These are phyloP conservation scores for Ascochyta fabae DNA, from an alignment of 2,329 filamentous ascomycete genomes.

Conservation along the genomic window DNA sequence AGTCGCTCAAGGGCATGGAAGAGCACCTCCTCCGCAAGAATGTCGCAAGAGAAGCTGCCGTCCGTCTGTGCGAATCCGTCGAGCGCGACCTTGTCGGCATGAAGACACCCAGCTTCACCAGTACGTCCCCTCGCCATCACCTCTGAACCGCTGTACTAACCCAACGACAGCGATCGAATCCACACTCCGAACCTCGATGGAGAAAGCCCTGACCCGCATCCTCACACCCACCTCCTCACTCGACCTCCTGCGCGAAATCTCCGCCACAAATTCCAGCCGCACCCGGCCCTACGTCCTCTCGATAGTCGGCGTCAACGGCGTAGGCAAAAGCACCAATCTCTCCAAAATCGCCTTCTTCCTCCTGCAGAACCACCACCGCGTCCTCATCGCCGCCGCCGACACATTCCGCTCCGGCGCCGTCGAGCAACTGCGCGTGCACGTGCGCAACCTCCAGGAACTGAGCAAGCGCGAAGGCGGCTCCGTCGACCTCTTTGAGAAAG, in stretches of 20 bases:
- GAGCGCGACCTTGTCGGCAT: constrained; percentile 87
- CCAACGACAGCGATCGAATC: constrained; percentile 68
- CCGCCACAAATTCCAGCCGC: constrained; percentile 68
- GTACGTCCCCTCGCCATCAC: constrained; percentile 36
- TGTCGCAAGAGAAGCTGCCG: constrained; percentile 90
- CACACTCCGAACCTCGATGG: constrained; percentile 85
- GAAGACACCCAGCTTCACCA: constrained; percentile 92
- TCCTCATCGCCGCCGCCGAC: constrained; percentile 92
- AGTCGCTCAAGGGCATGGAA: constrained; percentile 94
- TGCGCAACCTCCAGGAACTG: constrained; percentile 89
- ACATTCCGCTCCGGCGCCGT: constrained; percentile 97
- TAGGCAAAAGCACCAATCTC: constrained; percentile 96
- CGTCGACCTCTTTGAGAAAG: constrained; percentile 94
- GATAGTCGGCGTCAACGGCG: constrained; percentile 97
- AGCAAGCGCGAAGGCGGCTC: constrained; percentile 77
- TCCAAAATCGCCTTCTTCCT: constrained; percentile 99
- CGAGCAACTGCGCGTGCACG: constrained; percentile 94
- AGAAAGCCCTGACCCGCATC: constrained; percentile 91
- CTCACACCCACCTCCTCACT: constrained; percentile 94
- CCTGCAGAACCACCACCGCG: constrained; percentile 94
- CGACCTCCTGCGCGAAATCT: constrained; percentile 92
- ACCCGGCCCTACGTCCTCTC: constrained; percentile 93
- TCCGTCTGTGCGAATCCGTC: constrained; percentile 89
- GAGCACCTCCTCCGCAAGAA: constrained; percentile 95
- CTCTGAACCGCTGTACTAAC: constrained; percentile 19